These are phyloP conservation scores for Pestalotiopsis fici DNA, from an alignment of 2,329 filamentous ascomycete species.

Conservation along the genomic window DNA sequence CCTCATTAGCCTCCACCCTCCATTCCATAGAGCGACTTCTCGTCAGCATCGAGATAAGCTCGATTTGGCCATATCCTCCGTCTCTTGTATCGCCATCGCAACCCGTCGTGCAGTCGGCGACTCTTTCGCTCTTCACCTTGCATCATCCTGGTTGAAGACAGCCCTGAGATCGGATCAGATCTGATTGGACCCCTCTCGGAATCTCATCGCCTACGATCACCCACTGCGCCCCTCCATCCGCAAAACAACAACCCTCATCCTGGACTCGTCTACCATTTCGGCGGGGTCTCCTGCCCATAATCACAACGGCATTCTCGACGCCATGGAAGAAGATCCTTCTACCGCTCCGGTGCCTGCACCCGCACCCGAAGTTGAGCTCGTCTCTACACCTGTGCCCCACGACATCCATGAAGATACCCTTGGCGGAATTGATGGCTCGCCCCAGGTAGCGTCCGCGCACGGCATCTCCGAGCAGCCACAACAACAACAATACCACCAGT, in stretches of 20 bases:
- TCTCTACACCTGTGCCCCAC: conserved; percentile 17
- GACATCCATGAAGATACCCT: conserved; percentile 48
- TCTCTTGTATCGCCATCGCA: not conserved
- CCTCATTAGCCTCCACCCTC: not conserved
- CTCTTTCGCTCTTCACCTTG: not conserved
- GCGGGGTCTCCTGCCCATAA: conserved; percentile 53
- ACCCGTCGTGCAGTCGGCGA: not conserved
- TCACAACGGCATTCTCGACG: conserved; percentile 54
- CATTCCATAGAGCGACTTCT: not conserved
- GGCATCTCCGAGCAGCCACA: not conserved
- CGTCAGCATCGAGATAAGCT: not conserved
- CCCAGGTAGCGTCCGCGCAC: conserved; percentile 33
- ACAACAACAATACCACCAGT: conserved; percentile 31
- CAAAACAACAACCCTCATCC: conserved; percentile 26
- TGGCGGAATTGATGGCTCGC: conserved; percentile 47
- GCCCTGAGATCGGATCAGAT: not conserved
- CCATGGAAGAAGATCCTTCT: conserved; percentile 47
- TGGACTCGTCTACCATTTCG: conserved; percentile 54
- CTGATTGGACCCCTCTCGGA: not conserved
- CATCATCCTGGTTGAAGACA: not conserved
- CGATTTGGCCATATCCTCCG: not conserved
- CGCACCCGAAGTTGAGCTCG: conserved; percentile 18
- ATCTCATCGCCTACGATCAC: not conserved
- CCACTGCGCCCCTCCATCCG: not conserved
- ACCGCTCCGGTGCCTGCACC: conserved; percentile 18